Evolutionary conservation across 495 filamentous ascomycete genomes (phyloP), one percentile per base, ranked within the genome.

Genomic region (Lophium mytilinum): DNA sequence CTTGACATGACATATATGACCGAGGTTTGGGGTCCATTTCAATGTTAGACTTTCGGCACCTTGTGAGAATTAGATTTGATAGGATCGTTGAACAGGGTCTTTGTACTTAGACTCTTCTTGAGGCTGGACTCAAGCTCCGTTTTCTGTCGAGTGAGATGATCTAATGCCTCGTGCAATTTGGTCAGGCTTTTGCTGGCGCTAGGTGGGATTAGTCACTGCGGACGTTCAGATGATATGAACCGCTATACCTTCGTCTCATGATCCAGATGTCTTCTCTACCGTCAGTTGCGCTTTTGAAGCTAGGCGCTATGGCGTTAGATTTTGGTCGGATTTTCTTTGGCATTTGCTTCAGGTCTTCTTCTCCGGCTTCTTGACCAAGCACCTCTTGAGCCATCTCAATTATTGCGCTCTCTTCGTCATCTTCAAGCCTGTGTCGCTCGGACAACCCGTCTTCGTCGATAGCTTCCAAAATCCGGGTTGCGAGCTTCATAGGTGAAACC

Each of bases 371-470:
- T 33, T 72, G 75, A 10, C 78, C 71, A 35, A 85, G 72, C 14
- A 91, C 77, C 56, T 82, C 78, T 63, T 86, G 78, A 17, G 88
- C 89, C 14, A 89, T 69, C 11, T 76, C 80, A 1, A 85, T 80
- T 61, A 86, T 81, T 57, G 85, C 53, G 14, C 79, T 82, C 1
- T 82, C 83, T 37, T 88, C 83, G 55, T 73, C 79, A 58, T 91
- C 84, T 64, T 91, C 84, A 9, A 86, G 76, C 19, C 81, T 79
- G 57, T 96, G 90, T 54, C 86, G 83, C 64, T 88, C 80, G 34
- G 84, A 77, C 15, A 99, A 72, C 0, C 89, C 89, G 66, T 96
- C 94, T 72, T 97, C 94, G 65, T 99, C 94, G 62, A 99, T 95
- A 4, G 91, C 83, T 1, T 78, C 75, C 9, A 78, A 57, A 43